Conservation (phyloP, 2,329 filamentous ascomycete species). For the Thielaviopsis euricoi region DNA sequence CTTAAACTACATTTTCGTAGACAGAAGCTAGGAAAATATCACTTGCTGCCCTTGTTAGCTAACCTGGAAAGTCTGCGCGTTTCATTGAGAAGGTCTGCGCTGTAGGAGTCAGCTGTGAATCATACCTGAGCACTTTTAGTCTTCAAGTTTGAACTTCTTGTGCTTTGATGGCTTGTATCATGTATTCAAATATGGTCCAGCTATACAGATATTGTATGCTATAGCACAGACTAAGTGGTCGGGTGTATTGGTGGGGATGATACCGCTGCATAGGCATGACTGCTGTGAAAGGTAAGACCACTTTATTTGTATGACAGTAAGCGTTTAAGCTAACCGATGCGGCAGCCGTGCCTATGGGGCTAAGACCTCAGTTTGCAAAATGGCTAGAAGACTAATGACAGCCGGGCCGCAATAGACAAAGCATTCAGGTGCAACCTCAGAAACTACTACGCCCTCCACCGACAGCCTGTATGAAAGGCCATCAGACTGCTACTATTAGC, state of each 20-base stretch:
- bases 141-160: constrained; percentile 42
- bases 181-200: constrained; percentile 54
- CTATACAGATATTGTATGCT: constrained; percentile 46
- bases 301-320: background rate
- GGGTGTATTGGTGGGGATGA: constrained; percentile 56
- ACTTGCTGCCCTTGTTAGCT: constrained; percentile 39
- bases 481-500: too few species aligned
- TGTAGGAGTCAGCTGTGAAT: constrained; percentile 51
- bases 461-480: too few species aligned
- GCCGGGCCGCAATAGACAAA: constrained; percentile 39
- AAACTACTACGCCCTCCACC: constrained; percentile 46
- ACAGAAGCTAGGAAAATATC: constrained; percentile 44
- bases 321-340: too few species aligned
- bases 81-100: constrained; percentile 42
- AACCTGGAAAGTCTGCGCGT: constrained; percentile 47
- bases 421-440: constrained; percentile 56
- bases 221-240: constrained; percentile 56
- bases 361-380: constrained; percentile 58
- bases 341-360: constrained; percentile 41
- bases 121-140: constrained; percentile 46
- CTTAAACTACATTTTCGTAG: constrained; percentile 47
- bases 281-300: constrained; percentile 39
- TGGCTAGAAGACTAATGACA: constrained; percentile 52
- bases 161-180: constrained; percentile 58
- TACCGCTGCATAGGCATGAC: constrained; percentile 48